Evolutionary conservation across 305 asterid genomes (phyloP).

Genomic region (Fraxinus sp.): DNA sequence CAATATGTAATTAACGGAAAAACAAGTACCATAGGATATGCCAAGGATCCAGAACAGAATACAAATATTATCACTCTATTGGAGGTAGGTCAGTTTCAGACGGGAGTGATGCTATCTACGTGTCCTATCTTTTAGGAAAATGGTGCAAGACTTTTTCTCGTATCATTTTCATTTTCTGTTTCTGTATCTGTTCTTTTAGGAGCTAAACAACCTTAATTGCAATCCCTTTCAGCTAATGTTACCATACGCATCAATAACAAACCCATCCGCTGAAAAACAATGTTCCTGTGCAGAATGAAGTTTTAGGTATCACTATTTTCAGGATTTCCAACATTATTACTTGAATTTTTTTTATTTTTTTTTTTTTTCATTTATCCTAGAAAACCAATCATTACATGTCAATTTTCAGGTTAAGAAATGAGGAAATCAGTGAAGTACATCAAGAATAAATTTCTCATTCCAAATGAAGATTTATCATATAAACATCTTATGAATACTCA

Average conservation of each 20-base stretch:
- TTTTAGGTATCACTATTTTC: neutral
- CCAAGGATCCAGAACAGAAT: neutral
- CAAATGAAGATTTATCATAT: slow-evolving; percentile 1
- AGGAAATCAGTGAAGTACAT: neutral
- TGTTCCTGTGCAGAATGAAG: neutral
- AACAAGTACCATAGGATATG: neutral
- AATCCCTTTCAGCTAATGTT: neutral
- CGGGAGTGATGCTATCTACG: neutral
- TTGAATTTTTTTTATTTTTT: neutral
- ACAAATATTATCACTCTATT: neutral
- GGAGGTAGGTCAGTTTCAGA: neutral
- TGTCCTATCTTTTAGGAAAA: neutral
- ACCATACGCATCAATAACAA: neutral
- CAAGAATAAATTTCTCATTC: neutral
- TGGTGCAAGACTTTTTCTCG: neutral
- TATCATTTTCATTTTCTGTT: neutral
- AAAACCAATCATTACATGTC: neutral
- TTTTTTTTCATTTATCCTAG: neutral
- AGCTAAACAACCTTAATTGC: neutral
- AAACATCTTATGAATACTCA: neutral
- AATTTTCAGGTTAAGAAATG: neutral
- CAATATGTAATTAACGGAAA: neutral
- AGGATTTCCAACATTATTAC: slow-evolving; percentile 9
- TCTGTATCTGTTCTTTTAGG: neutral
- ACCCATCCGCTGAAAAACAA: neutral